Evolutionary conservation across 192 early-diverging fungal species (phyloP), one percentile per base, ranked within the genome.

Genomic region (Allomyces javanicus): DNA sequence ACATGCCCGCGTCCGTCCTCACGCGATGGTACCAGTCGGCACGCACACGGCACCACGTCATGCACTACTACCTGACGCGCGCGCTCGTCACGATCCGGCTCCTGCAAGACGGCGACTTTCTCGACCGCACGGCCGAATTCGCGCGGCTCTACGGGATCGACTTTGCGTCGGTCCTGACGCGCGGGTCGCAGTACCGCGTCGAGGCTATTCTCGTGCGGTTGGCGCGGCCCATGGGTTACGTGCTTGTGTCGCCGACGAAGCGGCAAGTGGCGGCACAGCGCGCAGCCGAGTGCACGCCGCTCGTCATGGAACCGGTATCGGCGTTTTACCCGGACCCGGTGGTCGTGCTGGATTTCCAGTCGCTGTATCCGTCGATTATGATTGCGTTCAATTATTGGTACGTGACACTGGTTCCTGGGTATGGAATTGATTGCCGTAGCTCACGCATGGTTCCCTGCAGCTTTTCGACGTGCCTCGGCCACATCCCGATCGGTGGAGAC

Each of bases 381-480:
- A 94, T 96, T 71, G 94, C 92, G 0, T 97, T 93, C 75, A 97
- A 97, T 71, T 91, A 88, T 62, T 97, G 94, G 79, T 82, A 66
- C 24, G 65, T 66, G 2, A 0, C 7, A 7, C 33, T 40, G 33
- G 33, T 14, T 40, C 4, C 21, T 40, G 33, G 33, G 33, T 40
- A 0, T 9, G 5, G 22, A 65, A 6, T 65, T 65, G 64, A 25
- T 62, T 2, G 24, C 26, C 26, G 7, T 10, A 50, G 62, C 24
- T n/a, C 62, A 55, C 23, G 44, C 22, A 26, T 14, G 1, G 24
- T 25, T 25, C 40, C 17, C 24, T 23, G 1, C 24, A 68, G 70
- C 70, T 94, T 81, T 70, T 93, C 91, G 12, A 97, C 94, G 0
- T 92, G 91, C 69, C 70, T 97, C 1, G 93, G 94, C 0, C 79